Evolutionary conservation across 495 filamentous ascomycete species (phyloP).

Genomic region (Letharia lupina): DNA sequence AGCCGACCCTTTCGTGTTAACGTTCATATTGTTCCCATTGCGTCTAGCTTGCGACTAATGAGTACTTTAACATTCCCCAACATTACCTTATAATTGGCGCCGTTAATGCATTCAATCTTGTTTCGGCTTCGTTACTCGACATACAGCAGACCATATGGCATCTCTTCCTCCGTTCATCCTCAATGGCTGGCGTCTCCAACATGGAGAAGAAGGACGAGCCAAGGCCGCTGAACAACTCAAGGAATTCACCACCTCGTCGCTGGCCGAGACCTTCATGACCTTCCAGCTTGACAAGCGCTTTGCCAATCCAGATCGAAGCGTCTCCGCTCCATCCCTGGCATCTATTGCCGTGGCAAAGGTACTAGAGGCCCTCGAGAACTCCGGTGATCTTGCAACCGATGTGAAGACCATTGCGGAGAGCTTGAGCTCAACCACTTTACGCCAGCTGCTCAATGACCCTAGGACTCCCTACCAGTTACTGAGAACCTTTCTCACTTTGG

Average conservation of each 20-base stretch:
- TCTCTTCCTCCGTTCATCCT: constrained; percentile 19
- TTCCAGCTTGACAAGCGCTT: constrained; percentile 20
- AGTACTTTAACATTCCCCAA: not conserved
- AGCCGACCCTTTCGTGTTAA: not conserved
- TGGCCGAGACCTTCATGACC: constrained; percentile 19
- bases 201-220: constrained; percentile 4
- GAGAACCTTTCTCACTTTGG: constrained; percentile 15
- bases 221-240: constrained; percentile 5
- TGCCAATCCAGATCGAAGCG: constrained; percentile 6
- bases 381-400: constrained; percentile 20
- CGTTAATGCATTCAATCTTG: not conserved
- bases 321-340: constrained; percentile 12
- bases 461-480: constrained; percentile 23
- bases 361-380: constrained; percentile 18
- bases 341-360: constrained; percentile 16
- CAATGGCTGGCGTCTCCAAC: constrained; percentile 16
- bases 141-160: not conserved
- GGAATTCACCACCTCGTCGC: constrained; percentile 18
- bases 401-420: constrained; percentile 18
- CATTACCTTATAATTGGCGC: not conserved
- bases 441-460: constrained; percentile 21
- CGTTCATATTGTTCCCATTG: not conserved
- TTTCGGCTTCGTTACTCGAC: not conserved
- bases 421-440: constrained; percentile 19
- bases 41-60: not conserved